Evolutionary conservation across 192 early-diverging fungal species (phyloP), one percentile per base, ranked within the genome.

Genomic region (Podila minutissima): DNA sequence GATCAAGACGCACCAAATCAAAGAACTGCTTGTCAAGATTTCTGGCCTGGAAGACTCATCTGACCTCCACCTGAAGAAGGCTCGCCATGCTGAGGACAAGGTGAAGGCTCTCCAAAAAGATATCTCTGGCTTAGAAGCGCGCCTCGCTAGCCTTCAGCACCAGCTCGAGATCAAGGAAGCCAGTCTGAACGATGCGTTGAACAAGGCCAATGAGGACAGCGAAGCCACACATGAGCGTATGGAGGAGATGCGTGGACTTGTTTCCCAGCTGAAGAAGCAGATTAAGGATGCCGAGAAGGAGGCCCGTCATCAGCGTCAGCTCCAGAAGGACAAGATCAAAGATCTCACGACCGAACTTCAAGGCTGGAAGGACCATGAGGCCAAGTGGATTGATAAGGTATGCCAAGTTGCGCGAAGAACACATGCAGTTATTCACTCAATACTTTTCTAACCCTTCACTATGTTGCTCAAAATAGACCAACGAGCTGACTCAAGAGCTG

Each of bases 281-380:
- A 37, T 58, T 8, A 59, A 58, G 7, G 35, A 64, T 26, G 59
- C 64, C 22, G 64, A 74, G 17, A 62, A 66, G 22, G 72, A 74
- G n/a, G 33, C 72, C 32, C 38, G 38, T 9, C 28, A 61, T 0
- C 55, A 66, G 19, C 29, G 69, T 13, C n/a, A 38, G 3, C 59
- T 24, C 1, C 60, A 59, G 11, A 58, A 79, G 15, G 66, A 69
- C 5, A 49, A 79, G 19, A 64, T 79, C 8, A 6, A 33, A 9
- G 24, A 0, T 8, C 58, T 79, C 37, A 5, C n/a, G 15, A n/a
- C 38, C 15, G 60, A 72, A 15, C 29, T 79, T 29, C 49, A 72
- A 50, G 32, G 31, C 17, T 79, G 76, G 76, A 61, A 68, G 37
- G 50, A 72, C 12, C 76, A 79, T 38, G 76, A 79, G 38, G 69